Evolutionary conservation across 768 basidiomycete species (phyloP).

Genomic region (Rossbeevera mucosa): DNA sequence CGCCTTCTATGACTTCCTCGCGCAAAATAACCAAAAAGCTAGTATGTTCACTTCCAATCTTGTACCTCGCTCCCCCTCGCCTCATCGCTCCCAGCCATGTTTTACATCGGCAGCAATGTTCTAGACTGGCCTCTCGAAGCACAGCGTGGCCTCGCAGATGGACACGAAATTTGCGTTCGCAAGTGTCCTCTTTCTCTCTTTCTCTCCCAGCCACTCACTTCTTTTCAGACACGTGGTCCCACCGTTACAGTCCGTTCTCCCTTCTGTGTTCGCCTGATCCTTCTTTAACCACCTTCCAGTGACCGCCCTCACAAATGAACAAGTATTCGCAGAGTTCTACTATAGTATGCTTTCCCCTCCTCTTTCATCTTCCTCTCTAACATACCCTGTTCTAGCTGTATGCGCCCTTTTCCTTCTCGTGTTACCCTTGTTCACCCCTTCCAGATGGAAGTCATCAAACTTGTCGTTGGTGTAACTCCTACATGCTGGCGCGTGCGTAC

Average conservation of each 20-base stretch:
- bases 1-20: constrained; percentile 53
- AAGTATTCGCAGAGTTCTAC: constrained; percentile 75
- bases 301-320: constrained; percentile 55
- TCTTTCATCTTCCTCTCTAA: background rate
- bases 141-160: constrained; percentile 48
- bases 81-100: constrained; percentile 43
- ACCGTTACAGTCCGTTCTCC: constrained; percentile 42
- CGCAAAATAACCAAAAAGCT: constrained; percentile 53
- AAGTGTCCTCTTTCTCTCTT: constrained; percentile 26
- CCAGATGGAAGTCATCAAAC: constrained; percentile 51
- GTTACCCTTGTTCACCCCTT: background rate
- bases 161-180: constrained; percentile 61
- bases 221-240: constrained; percentile 29
- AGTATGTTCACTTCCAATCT: constrained; percentile 21
- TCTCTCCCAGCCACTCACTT: background rate
- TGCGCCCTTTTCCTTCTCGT: background rate
- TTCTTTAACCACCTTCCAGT: constrained; percentile 29
- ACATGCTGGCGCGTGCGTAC: constrained; percentile 54
- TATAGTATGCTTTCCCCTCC: constrained; percentile 45
- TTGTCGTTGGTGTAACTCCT: constrained; percentile 52
- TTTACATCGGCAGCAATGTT: constrained; percentile 57
- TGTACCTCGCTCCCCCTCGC: background rate
- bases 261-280: fast-evolving
- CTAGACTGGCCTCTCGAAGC: constrained; percentile 54
- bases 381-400: constrained; percentile 21